These are phyloP conservation scores for Prunus kanzakura DNA, from an alignment of 306 rosid species.

Conservation along the genomic window DNA sequence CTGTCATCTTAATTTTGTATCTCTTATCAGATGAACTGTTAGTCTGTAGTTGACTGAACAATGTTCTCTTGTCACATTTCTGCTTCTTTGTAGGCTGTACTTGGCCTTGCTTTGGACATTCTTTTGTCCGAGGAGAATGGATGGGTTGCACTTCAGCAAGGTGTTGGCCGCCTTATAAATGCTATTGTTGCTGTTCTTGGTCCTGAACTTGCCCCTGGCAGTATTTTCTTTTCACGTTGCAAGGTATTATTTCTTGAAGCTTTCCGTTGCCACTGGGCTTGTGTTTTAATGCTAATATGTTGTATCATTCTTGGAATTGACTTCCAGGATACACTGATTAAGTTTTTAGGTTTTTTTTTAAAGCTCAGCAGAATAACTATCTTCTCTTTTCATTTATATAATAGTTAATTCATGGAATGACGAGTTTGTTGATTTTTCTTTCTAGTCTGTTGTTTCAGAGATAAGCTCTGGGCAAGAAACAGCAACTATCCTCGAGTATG, in stretches of 20 bases:
- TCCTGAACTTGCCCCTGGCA: conserved; percentile 98
- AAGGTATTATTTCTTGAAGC: conserved; percentile 46
- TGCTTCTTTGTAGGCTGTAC: conserved; percentile 63
- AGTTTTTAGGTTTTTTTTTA: neutral
- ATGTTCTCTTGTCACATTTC: conserved; percentile 7
- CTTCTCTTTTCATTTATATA: neutral
- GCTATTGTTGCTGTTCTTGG: conserved; percentile 95
- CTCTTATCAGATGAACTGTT: conserved; percentile 4
- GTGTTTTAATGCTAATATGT: neutral
- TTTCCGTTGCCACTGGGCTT: neutral
- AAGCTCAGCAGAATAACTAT: neutral
- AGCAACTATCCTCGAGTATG: conserved; percentile 93
- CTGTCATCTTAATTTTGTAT: neutral
- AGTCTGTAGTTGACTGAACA: conserved; percentile 23
- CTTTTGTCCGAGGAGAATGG: conserved; percentile 93
- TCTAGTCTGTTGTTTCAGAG: conserved; percentile 90
- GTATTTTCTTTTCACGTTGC: conserved; percentile 96
- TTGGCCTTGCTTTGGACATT: conserved; percentile 94
- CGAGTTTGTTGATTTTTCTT: conserved; percentile 11
- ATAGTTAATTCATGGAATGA: neutral
- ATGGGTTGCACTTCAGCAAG: conserved; percentile 86
- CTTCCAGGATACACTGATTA: neutral
- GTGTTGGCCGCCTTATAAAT: conserved; percentile 92
- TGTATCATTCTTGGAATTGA: conserved; percentile 1
- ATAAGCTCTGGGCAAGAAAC: conserved; percentile 92